phyloP scores from a whole-genome alignment of 1,139 yeast genomes.

The Lodderomyces margitis region DNA sequence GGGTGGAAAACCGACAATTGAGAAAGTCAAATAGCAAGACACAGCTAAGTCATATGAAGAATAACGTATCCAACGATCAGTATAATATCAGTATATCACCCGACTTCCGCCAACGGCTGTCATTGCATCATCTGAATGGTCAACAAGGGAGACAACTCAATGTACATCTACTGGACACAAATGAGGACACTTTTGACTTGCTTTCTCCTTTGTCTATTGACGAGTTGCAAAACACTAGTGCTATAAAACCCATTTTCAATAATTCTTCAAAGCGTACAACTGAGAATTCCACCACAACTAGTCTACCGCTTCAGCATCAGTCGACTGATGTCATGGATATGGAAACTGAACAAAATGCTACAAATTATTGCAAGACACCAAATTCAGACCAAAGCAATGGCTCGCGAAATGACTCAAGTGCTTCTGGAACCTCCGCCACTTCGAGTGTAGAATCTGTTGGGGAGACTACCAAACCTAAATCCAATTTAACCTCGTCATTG shows the following conservation, averaged over 20 bases:
- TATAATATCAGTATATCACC: constrained; percentile 1
- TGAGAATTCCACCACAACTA: neutral
- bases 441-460: constrained; percentile 7
- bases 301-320: constrained; percentile 15
- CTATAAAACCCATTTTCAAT: constrained; percentile 2
- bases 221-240: constrained; percentile 26
- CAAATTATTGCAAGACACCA: constrained; percentile 11
- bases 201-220: constrained; percentile 43
- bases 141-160: constrained; percentile 4
- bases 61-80: neutral
- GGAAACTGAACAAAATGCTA: neutral
- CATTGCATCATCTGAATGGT: constrained; percentile 1
- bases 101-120: neutral
- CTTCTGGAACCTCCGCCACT: constrained; percentile 6
- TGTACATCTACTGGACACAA: constrained; percentile 3
- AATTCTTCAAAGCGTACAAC: neutral
- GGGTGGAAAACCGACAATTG: constrained; percentile 42
- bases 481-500: constrained; percentile 36
- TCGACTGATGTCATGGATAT: constrained; percentile 6
- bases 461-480: constrained; percentile 18
- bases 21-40: constrained; percentile 33
- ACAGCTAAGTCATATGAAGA: constrained; percentile 19
- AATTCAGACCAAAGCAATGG: constrained; percentile 12
- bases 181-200: constrained; percentile 30
- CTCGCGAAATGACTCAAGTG: constrained; percentile 4